Evolutionary conservation across 306 rosid genomes (phyloP), one percentile per base, ranked within the genome.

Genomic region (Delonix regia): DNA sequence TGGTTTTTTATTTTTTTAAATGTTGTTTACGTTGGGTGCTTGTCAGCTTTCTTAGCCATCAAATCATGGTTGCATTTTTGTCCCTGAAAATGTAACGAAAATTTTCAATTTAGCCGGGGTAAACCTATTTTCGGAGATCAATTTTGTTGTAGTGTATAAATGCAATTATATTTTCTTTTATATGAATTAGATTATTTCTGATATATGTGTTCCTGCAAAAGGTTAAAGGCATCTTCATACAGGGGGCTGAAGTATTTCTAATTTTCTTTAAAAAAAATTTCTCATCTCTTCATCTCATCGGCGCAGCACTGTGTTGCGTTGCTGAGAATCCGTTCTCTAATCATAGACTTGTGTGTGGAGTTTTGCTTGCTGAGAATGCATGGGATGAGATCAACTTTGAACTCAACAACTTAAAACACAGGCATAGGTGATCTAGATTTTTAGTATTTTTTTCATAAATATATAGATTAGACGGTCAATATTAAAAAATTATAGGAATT

Each of bases 21-120:
- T 87, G 87, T 57, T 89, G 89, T 86, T 83, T 88, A 85, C 85
- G 87, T 56, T 83, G 73, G 82, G 80, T 79, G 61, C 76, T 74
- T 88, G 77, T 81, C 76, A 83, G 67, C 80, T 73, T 80, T 75
- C 69, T 74, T 55, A 82, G 80, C 82, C 79, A 76, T 87, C 81
- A 34, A 69, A 66, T 76, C 82, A 70, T 82, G 83, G 27, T 64
- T 39, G 61, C 75, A 70, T 5, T 77, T 59, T 71, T 82, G 61
- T 1, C 36, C 45, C 5, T 55, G 41, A 25, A 67, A 61, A 65
- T 61, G 72, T 56, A 51, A 72, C 60, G 55, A 72, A 81, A 67
- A 15, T 6, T 22, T 74, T 75, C 49, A 30, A 55, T n/a, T 5
- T 59, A 33, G 48, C 27, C 71, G 67, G 48, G 36, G 39, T 67